Base-by-base conservation (phyloP, 2,329 filamentous ascomycete genomes). In the Sclerotinia borealis region DNA sequence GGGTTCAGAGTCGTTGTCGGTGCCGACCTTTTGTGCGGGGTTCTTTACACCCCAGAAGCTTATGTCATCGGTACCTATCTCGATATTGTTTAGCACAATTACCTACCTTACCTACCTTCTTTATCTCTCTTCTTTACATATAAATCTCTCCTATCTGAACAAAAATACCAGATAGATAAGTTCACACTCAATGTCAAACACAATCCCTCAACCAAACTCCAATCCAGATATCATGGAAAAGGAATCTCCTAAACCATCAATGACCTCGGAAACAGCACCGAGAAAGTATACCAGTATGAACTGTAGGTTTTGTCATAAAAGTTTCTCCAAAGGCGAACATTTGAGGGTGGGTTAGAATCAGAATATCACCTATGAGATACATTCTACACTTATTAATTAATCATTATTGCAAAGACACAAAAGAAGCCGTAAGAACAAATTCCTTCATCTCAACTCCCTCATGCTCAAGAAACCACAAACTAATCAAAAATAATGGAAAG, bases 301-400 rank as follows among this genome's bases (percentile, higher is more conserved):
- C 5, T 78, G 77, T 70, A 72, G 71, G 49, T 74, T 73, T 27
- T 79, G 77, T 56, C 73, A 77, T 27, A 78, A 76, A 66, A 70
- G 70, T 59, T 79, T 78, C 65, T 76, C 75, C 11, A 79, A 77
- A 64, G 75, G 75, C 17, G 76, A 78, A 66, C 76, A 78, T 70
- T 66, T 78, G 27, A 73, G 74, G 68, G 76, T 77, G 74, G 68
- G 76, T 77, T 70, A 61, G 59, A 19, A 51, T 25, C 11, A 31
- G 15, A 37, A 43, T 29, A 34, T 17, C 54, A 52, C 29, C n/a
- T 17, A 37, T n/a, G 10, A 29, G 45, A 4, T 43, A 36, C 60
- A 61, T 65, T 29, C 34, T 25, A 4, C 13, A 31, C 45, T 59
- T 13, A 59, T 43, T 59, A 15, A 50, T 31, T 13, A 59, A 48